A percentile compares a stretch with the other conserved stretches of the same genome.
Conservation (phyloP, 805 yeast species). For the Komagataella mondaviorum region DNA sequence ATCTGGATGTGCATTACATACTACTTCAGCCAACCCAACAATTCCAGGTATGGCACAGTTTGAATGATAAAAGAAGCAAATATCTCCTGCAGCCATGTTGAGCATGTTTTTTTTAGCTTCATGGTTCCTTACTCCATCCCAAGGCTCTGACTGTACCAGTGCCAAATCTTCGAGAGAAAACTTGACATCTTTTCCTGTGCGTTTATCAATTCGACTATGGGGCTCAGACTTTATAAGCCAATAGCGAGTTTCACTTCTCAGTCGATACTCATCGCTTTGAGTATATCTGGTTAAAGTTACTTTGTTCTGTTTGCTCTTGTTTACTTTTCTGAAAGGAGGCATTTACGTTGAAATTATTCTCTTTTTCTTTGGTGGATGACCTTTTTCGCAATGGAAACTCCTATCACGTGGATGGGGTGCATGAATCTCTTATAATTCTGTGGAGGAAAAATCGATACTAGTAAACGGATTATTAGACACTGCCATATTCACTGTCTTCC, state of each 20-base stretch:
- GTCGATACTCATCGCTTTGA: conserved; percentile 13
- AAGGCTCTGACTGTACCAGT: conserved; percentile 24
- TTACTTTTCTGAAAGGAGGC: neutral
- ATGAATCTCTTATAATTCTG: neutral
- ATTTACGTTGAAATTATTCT: neutral
- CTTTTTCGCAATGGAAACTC: neutral
- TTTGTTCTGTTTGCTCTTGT: neutral
- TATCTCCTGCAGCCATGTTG: conserved; percentile 31
- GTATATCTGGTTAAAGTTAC: conserved; percentile 22
- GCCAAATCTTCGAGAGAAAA: conserved; percentile 31
- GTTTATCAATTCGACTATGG: conserved; percentile 28
- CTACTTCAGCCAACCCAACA: conserved; percentile 32
- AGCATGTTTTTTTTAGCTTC: conserved; percentile 41
- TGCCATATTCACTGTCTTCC: neutral
- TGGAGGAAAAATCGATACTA: neutral
- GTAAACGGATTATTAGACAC: neutral
- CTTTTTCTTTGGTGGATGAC: conserved; percentile 1
- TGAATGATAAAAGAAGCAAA: conserved; percentile 40
- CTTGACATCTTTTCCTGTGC: conserved; percentile 31
- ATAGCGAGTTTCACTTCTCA: conserved; percentile 16
- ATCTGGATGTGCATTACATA: conserved; percentile 23
- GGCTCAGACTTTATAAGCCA: conserved; percentile 53
- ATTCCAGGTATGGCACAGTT: conserved; percentile 42
- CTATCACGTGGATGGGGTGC: neutral
- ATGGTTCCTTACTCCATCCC: conserved; percentile 50